Evolutionary conservation across 495 filamentous ascomycete species (phyloP), one percentile per base, ranked within the genome.

Genomic region (Aspergillus taichungensis): DNA sequence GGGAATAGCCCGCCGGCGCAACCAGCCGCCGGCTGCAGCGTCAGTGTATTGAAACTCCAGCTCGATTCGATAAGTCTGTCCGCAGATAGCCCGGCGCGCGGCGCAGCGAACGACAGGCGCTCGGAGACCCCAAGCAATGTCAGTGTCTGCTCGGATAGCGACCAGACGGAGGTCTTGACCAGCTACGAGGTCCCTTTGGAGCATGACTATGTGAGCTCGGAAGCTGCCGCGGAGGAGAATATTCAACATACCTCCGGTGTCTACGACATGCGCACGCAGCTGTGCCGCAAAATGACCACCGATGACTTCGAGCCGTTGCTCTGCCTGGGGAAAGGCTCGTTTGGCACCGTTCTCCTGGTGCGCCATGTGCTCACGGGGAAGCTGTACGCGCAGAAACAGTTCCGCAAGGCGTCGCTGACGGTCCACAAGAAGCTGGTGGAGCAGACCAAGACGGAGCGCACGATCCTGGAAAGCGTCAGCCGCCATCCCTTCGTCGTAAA

Each of bases 401-500:
- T 98, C 67, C 87, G 88, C 57, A 98, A 98, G 61, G 92, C 92
- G 1, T 91, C 88, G 1, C 66, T 97, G 34, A 84, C 86, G 6
- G 87, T 96, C 8, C 87, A 92, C 63, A 96, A 95, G 71, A 85
- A 85, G 51, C 74, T 96, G 9, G 75, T 97, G 34, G 92, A 96
- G 68, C 92, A 98, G 61, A 96, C 92, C 33, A 94, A 94, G 72
- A 95, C 92, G 8, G 92, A 98, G 66, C 86, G 92, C 33, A 79
- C 79, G 43, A 94, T 98, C 46, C 74, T 98, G 37, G 92, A 98
- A 64, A 90, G 86, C 50, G 84, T 98, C 62, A 95, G 90, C 56
- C 79, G 88, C 8, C 94, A 98, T 57, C 90, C 92, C 0, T 97
- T 96, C 55, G 87, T 98, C 24, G 92, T 98, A 33, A 97, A 96